Evolutionary conservation across 2,329 filamentous ascomycete genomes (phyloP), one percentile per base, ranked within the genome.

Genomic region (Cladorrhinum sp.): DNA sequence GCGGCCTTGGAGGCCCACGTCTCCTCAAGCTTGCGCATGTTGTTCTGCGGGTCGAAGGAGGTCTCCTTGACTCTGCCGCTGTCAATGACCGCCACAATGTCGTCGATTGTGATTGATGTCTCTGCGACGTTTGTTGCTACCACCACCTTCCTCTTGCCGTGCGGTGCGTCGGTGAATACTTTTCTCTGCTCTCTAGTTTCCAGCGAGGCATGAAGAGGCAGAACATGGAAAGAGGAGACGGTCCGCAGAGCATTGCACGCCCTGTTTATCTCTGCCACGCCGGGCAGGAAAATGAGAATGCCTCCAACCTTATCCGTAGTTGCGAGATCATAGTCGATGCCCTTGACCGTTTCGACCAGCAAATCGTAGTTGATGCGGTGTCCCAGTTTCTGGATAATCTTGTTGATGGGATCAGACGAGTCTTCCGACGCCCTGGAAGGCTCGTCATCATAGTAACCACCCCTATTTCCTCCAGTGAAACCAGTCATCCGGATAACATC

Each of bases 61-160:
- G 93, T 99, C 75, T 99, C 94, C 72, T 99, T 99, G 62, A 99
- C 95, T 57, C 92, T 88, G 26, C 95, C 95, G 10, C 90, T 95
- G 73, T 99, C 95, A 65, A 99, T 94, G 51, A 99, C 95, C 1
- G 91, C 94, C 2, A 98, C 90, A 57, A 99, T 91, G 71, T 99
- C 95, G 71, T 97, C 93, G 62, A 99, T 99, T 0, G 95, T 99
- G 73, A 99, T 98, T 1, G 95, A 98, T 0, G 95, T 99, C 74
- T 99, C 95, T 1, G 95, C 95, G 2, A 99, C 94, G 70, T 99
- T 99, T 50, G 95, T 99, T 1, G 95, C 91, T 6, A 94, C 91
- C 33, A 99, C 90, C 12, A 99, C 86, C 75, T 99, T 99, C 36
- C 95, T 84, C 75, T 91, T 93, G 0, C 92, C 92, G 2, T 78